Conservation (phyloP, 352 stramenopile species). For the Pythium diclinum region DNA sequence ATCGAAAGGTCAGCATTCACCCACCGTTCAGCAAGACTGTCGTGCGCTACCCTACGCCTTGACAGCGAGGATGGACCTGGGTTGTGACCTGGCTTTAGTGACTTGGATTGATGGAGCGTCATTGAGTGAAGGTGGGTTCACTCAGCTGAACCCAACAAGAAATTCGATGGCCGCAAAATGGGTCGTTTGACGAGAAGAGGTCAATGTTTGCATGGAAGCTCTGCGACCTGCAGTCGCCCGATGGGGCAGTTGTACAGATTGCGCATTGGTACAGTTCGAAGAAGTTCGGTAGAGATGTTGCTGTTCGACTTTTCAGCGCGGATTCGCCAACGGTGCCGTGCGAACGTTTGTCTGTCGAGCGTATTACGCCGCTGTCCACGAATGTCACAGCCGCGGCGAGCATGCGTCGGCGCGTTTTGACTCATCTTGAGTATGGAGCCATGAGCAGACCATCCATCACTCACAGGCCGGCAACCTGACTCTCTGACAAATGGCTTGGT, state of each 20-base stretch:
- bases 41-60: conserved; percentile 26
- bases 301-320: conserved; percentile 3
- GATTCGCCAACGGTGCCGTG: not conserved
- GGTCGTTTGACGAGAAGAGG: not conserved
- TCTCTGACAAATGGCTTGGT: conserved; percentile 25
- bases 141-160: conserved; percentile 4
- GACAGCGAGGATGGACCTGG: conserved; percentile 11
- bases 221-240: not conserved
- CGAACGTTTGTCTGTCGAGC: not conserved
- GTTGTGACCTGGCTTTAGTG: conserved; percentile 21
- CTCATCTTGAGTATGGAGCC: conserved; percentile 12
- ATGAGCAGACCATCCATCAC: conserved; percentile 28
- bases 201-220: conserved; percentile 7
- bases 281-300: conserved; percentile 4
- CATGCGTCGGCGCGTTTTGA: not conserved
- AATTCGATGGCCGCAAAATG: not conserved
- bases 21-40: conserved; percentile 23
- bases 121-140: conserved; percentile 26
- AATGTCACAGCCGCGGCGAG: conserved; percentile 18
- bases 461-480: conserved; percentile 15
- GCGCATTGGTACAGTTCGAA: conserved; percentile 1
- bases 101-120: conserved; percentile 24
- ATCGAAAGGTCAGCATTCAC: conserved; percentile 27
- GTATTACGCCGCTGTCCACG: conserved; percentile 15
- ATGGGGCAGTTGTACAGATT: not conserved